phyloP scores from a whole-genome alignment of 257 asterid species.

The Leptodermis oblonga region DNA sequence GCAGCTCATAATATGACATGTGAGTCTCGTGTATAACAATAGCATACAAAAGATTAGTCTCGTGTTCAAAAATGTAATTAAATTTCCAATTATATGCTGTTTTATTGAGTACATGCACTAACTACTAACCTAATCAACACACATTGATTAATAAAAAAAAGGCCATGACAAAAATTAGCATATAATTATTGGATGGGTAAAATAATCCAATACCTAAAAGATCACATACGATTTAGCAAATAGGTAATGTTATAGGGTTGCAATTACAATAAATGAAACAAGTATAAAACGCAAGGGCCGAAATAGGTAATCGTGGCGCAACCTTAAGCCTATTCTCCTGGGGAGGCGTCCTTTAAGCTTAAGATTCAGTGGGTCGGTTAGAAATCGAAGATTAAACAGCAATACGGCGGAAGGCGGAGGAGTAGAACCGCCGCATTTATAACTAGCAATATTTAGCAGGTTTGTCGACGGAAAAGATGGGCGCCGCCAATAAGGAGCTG shows the following conservation, averaged over 20 bases:
- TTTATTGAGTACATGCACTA: too few relatives aligned
- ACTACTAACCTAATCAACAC: too few relatives aligned
- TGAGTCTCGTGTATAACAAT: too few relatives aligned
- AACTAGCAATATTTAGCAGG: neutral
- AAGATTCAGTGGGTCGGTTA: neutral
- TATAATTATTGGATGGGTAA: neutral
- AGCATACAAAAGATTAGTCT: too few relatives aligned
- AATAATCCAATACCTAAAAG: neutral
- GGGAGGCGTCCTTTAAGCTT: neutral
- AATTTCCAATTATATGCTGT: too few relatives aligned
- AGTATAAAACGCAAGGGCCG: neutral
- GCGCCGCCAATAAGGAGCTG: slow-evolving; percentile 56
- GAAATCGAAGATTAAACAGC: neutral
- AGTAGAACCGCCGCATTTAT: neutral
- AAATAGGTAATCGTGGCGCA: neutral
- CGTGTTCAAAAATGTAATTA: too few relatives aligned
- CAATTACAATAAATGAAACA: neutral
- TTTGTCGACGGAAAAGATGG: slow-evolving; percentile 50
- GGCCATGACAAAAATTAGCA: too few relatives aligned
- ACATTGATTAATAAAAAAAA: too few relatives aligned
- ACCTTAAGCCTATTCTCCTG: neutral
- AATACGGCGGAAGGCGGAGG: neutral
- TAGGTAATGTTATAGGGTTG: neutral
- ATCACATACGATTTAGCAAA: neutral
- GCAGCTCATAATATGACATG: too few relatives aligned